A percentile compares a stretch with the other conserved stretches of the same genome.
phyloP scores from a whole-genome alignment of 192 early-diverging fungal species.

The Spizellomyces punctatus region DNA sequence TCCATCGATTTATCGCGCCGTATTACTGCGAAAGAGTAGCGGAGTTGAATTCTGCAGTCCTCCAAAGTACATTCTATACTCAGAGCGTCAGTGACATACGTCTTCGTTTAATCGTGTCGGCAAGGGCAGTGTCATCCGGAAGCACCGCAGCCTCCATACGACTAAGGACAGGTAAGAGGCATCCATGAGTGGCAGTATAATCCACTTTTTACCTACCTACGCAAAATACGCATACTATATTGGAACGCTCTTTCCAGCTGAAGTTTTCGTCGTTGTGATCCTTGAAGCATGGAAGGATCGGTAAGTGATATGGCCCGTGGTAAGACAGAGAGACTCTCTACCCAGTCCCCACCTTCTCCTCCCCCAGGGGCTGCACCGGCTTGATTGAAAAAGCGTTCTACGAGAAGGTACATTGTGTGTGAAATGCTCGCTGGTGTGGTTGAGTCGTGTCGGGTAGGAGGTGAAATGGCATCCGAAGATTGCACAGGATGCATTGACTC shows the following conservation, averaged over 20 bases:
- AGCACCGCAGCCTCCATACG: constrained; percentile 56
- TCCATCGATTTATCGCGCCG: constrained; percentile 50
- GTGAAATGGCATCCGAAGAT: too few relatives aligned
- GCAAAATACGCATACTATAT: constrained; percentile 25
- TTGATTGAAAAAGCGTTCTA: too few relatives aligned
- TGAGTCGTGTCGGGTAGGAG: too few relatives aligned
- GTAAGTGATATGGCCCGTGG: too few relatives aligned
- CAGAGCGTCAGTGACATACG: constrained; percentile 42
- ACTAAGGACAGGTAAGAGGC: constrained; percentile 31
- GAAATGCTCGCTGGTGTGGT: too few relatives aligned
- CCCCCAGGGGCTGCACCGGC: too few relatives aligned
- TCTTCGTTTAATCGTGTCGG: constrained; percentile 65
- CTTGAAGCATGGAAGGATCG: neutral
- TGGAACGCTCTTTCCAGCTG: constrained; percentile 19
- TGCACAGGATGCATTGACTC: too few relatives aligned
- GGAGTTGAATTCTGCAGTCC: neutral
- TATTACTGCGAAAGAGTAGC: constrained; percentile 44
- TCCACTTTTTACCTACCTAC: constrained; percentile 3
- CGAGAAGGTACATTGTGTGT: too few relatives aligned
- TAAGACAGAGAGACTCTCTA: too few relatives aligned
- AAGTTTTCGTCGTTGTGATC: neutral
- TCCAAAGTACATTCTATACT: neutral
- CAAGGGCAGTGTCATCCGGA: constrained; percentile 59
- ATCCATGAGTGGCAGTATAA: neutral
- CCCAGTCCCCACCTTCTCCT: too few relatives aligned